Evolutionary conservation across 495 filamentous ascomycete species (phyloP).

Genomic region (Trichoderma reesei): DNA sequence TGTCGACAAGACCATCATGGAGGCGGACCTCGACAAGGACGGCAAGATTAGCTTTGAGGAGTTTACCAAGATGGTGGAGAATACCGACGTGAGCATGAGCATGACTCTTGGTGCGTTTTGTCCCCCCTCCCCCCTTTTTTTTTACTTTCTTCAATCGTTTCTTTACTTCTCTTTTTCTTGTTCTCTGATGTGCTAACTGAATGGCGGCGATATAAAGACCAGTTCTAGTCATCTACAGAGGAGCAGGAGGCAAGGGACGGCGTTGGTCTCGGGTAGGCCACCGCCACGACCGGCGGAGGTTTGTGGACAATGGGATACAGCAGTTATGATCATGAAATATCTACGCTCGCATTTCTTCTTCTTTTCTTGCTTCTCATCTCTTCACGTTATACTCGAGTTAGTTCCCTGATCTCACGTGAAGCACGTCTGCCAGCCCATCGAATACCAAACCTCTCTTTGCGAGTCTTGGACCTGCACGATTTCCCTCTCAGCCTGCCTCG

Average conservation of each 20-base stretch:
- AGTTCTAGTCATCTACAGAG: neutral
- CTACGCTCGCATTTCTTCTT: neutral
- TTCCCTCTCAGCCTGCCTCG: too few species aligned
- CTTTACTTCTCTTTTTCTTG: neutral
- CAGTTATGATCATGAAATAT: constrained; percentile 8
- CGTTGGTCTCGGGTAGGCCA: constrained; percentile 1
- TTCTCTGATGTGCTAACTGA: neutral
- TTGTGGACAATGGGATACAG: constrained; percentile 6
- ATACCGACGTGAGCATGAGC: constrained; percentile 93
- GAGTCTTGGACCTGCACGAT: too few species aligned
- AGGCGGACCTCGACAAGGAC: constrained; percentile 90
- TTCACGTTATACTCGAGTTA: too few species aligned
- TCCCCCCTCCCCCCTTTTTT: neutral
- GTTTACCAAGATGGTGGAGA: constrained; percentile 98
- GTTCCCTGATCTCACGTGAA: too few species aligned
- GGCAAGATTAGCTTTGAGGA: constrained; percentile 99
- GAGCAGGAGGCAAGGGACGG: neutral
- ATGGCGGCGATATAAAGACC: neutral
- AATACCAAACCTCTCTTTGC: too few species aligned
- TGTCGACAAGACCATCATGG: constrained; percentile 99
- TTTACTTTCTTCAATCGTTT: constrained; percentile 3
- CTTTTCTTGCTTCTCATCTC: too few species aligned
- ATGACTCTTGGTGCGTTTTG: constrained; percentile 81
- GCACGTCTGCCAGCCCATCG: too few species aligned
- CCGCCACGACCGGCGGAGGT: neutral